These are phyloP conservation scores for Mucor indicus DNA, from an alignment of 371 early-diverging fungal species.

Conservation along the genomic window DNA sequence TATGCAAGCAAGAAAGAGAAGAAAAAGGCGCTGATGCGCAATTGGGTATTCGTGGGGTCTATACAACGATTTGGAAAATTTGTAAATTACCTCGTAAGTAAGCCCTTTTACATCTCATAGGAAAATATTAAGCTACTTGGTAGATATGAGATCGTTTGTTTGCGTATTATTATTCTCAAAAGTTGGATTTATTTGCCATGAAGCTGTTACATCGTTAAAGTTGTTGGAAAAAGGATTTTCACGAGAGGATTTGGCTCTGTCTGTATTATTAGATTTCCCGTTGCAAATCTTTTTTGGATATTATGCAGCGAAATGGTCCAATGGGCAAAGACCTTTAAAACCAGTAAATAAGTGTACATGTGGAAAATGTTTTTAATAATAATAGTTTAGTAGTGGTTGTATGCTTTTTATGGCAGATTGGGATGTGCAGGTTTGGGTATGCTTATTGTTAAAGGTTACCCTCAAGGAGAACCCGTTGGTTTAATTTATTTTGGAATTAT, in stretches of 20 bases:
- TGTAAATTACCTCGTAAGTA: constrained; percentile 72
- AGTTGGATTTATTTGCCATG: constrained; percentile 94
- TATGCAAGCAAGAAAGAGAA: constrained; percentile 70
- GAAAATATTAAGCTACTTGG: too few relatives aligned
- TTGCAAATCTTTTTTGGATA: constrained; percentile 95
- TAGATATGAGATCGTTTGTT: constrained; percentile 86
- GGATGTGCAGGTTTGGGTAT: constrained; percentile 77
- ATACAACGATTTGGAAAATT: constrained; percentile 68
- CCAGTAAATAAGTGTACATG: too few relatives aligned
- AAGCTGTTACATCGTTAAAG: constrained; percentile 92
- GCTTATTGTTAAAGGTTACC: constrained; percentile 78
- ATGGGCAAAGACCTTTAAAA: constrained; percentile 76
- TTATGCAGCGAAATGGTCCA: constrained; percentile 95
- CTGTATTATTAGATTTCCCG: constrained; percentile 94
- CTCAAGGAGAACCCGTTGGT: constrained; percentile 64
- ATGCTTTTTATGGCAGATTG: constrained; percentile 86
- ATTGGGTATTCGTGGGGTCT: constrained; percentile 57
- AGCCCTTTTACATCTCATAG: too few relatives aligned
- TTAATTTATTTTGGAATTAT: constrained; percentile 78
- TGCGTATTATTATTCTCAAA: constrained; percentile 80
- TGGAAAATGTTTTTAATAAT: too few relatives aligned
- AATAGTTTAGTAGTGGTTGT: too few relatives aligned
- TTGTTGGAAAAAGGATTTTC: constrained; percentile 92
- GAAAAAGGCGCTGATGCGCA: constrained; percentile 44
- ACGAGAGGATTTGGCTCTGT: constrained; percentile 91